These are phyloP conservation scores for Backusella westeae DNA, from an alignment of 192 early-diverging fungal species.

Conservation along the genomic window DNA sequence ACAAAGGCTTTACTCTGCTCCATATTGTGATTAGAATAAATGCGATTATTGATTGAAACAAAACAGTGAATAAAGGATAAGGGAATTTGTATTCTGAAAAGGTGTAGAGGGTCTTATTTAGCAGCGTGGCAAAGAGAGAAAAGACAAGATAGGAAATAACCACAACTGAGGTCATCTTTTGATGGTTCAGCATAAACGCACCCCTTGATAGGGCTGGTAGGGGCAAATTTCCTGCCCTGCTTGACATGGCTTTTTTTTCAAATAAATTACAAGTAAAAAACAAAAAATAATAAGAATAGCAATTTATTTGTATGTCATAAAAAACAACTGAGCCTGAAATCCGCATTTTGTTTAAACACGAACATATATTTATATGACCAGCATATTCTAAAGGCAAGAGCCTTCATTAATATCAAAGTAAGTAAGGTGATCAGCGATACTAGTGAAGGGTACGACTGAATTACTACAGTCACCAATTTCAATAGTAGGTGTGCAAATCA, in stretches of 20 bases:
- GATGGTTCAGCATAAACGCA: constrained; percentile 26
- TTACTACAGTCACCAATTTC: constrained; percentile 23
- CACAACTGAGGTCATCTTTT: background rate
- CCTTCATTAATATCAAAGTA: constrained; percentile 9
- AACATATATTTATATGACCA: background rate
- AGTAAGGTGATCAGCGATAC: constrained; percentile 17
- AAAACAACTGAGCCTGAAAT: background rate
- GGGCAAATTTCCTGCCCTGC: background rate
- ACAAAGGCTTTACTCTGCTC: constrained; percentile 45
- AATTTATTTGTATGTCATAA: background rate
- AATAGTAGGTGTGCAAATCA: constrained; percentile 8
- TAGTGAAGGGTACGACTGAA: constrained; percentile 21
- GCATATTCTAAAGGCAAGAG: background rate
- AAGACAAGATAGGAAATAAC: constrained; percentile 41
- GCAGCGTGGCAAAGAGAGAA: constrained; percentile 54
- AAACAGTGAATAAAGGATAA: constrained; percentile 59
- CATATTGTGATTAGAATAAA: constrained; percentile 45
- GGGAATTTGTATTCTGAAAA: constrained; percentile 50
- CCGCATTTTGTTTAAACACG: background rate
- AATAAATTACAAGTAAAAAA: background rate
- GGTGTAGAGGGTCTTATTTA: constrained; percentile 49
- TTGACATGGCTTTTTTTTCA: constrained; percentile 3
- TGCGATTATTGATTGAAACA: constrained; percentile 55
- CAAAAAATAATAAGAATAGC: background rate
- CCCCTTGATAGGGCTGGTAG: background rate